Base-by-base conservation (phyloP, 1,139 yeast species). In the Protomyces inundatus region DNA sequence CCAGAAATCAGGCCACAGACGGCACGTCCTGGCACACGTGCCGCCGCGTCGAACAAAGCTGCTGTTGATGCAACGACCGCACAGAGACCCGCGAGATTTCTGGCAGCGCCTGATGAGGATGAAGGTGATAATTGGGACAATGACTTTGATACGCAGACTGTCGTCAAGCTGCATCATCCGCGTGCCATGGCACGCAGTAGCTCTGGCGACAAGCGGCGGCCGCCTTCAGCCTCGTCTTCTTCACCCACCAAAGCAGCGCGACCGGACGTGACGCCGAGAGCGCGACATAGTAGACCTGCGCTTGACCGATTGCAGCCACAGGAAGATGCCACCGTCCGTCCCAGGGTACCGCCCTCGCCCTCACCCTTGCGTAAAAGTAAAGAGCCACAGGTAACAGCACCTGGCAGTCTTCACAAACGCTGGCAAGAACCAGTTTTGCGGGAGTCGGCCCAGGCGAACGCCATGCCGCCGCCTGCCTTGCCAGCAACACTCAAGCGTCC, bases 41-140 rank as follows among this genome's bases (percentile, higher is more conserved):
- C 23, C 23, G 23, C 23, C 23, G 23, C 53, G 30, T 35, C 42
- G 35, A 55, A 10, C 35, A 55, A 48, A 42, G 33, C 32, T 14
- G 30, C 23, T 12, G 30, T 9, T 35, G 40, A 14, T 5, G 10
- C 42, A 5, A 52, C 40, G 2, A 36, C 33, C 14, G 35, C 55
- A 12, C 54, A 14, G 10, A 53, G 16, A n/a, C 36, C 32, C 42
- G 32, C 4, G 12, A 42, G 10, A 42, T 9, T 42, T 10, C 48
- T 42, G 32, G 48, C 48, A 42, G 12, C n/a, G 32, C 48, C 23
- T 14, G 55, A 51, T 23, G 62, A 58, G 6, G 62, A 58, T 14
- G 53, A 32, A 34, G 61, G 46, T 6, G 66, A 65, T 23, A 48
- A 51, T 30, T 68, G 69, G 69, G 69, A 68, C 42, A 40, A 61